Base-by-base conservation (phyloP, 1,284 basidiomycete species). In the Ceraceosorus guamensis region DNA sequence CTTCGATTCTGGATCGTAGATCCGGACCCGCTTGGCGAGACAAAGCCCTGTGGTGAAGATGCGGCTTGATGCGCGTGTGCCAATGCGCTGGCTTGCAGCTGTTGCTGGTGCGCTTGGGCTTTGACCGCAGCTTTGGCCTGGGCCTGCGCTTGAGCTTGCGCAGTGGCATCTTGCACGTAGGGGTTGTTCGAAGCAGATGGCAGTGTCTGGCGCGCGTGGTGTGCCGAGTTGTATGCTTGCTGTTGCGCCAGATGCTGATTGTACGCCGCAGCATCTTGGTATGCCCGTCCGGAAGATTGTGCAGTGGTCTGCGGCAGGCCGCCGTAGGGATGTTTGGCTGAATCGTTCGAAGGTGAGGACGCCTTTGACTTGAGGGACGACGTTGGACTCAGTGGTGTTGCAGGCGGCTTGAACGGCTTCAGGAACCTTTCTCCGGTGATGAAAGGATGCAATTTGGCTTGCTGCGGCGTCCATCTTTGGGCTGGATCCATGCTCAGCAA, bases 391-490 rank as follows among this genome's bases (percentile, higher is more conserved):
- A 35, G 50, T 51, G 59, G 46, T 7, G 52, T 57, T 24, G 60
- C 49, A 24, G 71, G 69, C 35, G 78, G 77, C 16, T 72, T 73
- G 66, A 75, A 77, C 0, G 77, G 75, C 50, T 73, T 66, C 43
- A 62, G 66, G 45, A 86, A 95, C 77, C 91, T 91, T 78, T 97
- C 93, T 55, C 93, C 92, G 8, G 91, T 95, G 70, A 99, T 96
- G 79, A 98, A 99, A 3, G 93, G 93, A 78, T 98, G 95, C 75
- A 89, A 80, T 57, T 88, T 83, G 41, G 93, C 93, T 78, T 98
- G 92, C 74, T 96, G 91, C 32, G 95, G 93, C 7, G 92, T 88
- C 95, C 93, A 99, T 59, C 93, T 82, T 68, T 90, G 87, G 58
- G 92, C 85, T 14, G 95, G 93, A 73, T 98, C 91, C 79, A 97